phyloP scores from a whole-genome alignment of 2,329 filamentous ascomycete species.

The Fusarium mexicanum region DNA sequence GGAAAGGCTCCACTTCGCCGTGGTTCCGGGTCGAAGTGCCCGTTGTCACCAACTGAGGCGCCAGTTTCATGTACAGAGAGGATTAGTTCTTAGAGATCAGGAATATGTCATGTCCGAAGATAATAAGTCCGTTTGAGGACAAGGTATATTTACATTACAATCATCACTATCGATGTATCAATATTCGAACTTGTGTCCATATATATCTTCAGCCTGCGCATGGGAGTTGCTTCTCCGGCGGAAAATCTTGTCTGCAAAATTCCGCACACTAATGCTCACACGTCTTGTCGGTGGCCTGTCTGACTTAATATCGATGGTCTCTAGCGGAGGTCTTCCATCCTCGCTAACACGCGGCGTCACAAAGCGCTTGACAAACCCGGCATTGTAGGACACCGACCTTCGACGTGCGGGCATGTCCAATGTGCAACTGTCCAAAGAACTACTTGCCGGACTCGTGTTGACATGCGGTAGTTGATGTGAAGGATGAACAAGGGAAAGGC shows the following conservation, averaged over 20 bases:
- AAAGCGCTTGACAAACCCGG: slow-evolving; percentile 39
- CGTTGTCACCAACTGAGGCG: not conserved
- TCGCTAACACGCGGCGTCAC: slow-evolving; percentile 39
- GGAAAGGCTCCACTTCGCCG: slow-evolving; percentile 21
- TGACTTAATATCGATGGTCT: slow-evolving; percentile 30
- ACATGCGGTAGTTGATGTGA: slow-evolving; percentile 21
- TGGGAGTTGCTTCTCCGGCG: slow-evolving; percentile 43
- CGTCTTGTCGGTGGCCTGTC: slow-evolving; percentile 41
- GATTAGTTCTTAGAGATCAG: not conserved
- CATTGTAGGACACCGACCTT: slow-evolving; percentile 40
- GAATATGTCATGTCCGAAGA: not conserved
- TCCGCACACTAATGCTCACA: slow-evolving; percentile 42
- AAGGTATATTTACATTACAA: slow-evolving; percentile 37
- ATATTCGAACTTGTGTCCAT: slow-evolving; percentile 39
- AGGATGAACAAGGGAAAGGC: slow-evolving; percentile 25
- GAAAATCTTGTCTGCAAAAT: slow-evolving; percentile 44
- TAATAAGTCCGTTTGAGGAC: slow-evolving; percentile 8
- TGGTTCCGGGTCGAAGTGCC: slow-evolving; percentile 15
- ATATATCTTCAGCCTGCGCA: slow-evolving; percentile 39
- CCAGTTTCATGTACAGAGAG: not conserved
- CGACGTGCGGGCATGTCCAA: slow-evolving; percentile 36
- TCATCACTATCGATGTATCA: slow-evolving; percentile 29
- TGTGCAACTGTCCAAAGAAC: slow-evolving; percentile 21
- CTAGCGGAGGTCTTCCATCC: slow-evolving; percentile 37
- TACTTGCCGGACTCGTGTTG: slow-evolving; percentile 32